phyloP scores from a whole-genome alignment of 176 grass and related monocot genomes.

The Eragrostis curvula region DNA sequence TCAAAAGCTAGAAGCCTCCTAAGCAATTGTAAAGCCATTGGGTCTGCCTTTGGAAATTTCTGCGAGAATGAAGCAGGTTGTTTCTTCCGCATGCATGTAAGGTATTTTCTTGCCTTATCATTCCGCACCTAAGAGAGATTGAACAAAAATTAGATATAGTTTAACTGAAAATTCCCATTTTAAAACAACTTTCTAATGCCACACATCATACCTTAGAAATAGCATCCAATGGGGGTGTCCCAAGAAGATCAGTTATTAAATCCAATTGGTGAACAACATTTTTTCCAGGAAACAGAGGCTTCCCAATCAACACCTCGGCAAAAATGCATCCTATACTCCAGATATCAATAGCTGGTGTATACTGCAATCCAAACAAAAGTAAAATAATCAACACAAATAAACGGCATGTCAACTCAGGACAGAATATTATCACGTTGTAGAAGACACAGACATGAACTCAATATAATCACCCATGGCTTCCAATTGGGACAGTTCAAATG shows the following conservation, averaged over 20 bases:
- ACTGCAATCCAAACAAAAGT: slow-evolving; percentile 37
- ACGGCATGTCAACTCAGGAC: slow-evolving; percentile 11
- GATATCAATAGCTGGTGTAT: slow-evolving; percentile 56
- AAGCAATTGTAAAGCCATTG: slow-evolving; percentile 45
- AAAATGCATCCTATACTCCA: slow-evolving; percentile 59
- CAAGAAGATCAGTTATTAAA: slow-evolving; percentile 54
- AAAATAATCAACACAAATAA: slow-evolving; percentile 1
- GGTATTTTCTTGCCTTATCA: slow-evolving; percentile 55
- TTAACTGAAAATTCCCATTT: slow-evolving; percentile 4
- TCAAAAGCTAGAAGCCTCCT: slow-evolving; percentile 58
- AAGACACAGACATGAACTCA: not conserved
- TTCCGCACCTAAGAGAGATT: slow-evolving; percentile 41
- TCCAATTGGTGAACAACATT: slow-evolving; percentile 61
- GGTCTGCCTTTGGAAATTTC: slow-evolving; percentile 53
- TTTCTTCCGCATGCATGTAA: slow-evolving; percentile 52
- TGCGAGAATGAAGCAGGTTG: slow-evolving; percentile 50
- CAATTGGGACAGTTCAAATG: not conserved
- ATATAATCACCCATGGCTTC: slow-evolving; percentile 10
- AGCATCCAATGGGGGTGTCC: slow-evolving; percentile 47
- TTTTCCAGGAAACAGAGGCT: slow-evolving; percentile 56
- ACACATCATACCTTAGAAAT: slow-evolving; percentile 43
- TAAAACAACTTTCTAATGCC: slow-evolving; percentile 15
- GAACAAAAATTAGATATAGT: slow-evolving; percentile 16
- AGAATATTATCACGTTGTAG: not conserved
- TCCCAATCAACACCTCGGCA: slow-evolving; percentile 49